Evolutionary conservation across 176 grass and related monocot genomes (phyloP), one percentile per base, ranked within the genome.

Genomic region (Lolium multiflorum): DNA sequence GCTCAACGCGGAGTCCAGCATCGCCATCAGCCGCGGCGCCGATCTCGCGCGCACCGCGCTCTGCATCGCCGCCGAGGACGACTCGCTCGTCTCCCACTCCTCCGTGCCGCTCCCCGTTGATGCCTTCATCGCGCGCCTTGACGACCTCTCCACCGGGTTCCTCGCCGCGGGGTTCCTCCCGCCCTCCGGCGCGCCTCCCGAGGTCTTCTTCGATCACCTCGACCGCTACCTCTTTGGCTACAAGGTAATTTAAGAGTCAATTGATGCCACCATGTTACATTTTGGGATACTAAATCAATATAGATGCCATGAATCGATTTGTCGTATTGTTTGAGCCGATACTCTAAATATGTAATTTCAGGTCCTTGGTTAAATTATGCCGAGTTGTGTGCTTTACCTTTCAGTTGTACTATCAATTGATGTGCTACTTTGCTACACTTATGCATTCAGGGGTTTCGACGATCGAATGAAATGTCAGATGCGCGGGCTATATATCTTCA

Each of bases 81-180:
- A 95, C 68, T 95, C 93, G 35, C 96, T 95, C 50, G 85, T 94
- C 39, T 98, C 96, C 9, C 96, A 98, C 79, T 95, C 96, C 24
- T 94, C 96, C 10, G 93, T 92, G 38, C 84, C 96, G 56, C 88
- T 98, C 11, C 96, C 93, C 7, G 96, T 98, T 3, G 89, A 91
- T 24, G 84, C 93, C 39, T 98, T 95, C 75, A 18, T 98, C 81
- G 48, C 82, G 49, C 85, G 96, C 61, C 90, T 98, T 25, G 96
- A 95, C 58, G 84, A 90, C 81, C 89, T 98, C 49, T 89, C 91
- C 28, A 22, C 83, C 46, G 96, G 77, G 9, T 98, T 95, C 84
- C 95, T 94, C 88, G 70, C 85, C 79, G 65, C 74, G 3, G 81
- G 85, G 20, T 92, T 92, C 74, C 86, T 95, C 38, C 96, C 91